Evolutionary conservation across 768 basidiomycete genomes (phyloP).

Genomic region (Lactarius trivialis): DNA sequence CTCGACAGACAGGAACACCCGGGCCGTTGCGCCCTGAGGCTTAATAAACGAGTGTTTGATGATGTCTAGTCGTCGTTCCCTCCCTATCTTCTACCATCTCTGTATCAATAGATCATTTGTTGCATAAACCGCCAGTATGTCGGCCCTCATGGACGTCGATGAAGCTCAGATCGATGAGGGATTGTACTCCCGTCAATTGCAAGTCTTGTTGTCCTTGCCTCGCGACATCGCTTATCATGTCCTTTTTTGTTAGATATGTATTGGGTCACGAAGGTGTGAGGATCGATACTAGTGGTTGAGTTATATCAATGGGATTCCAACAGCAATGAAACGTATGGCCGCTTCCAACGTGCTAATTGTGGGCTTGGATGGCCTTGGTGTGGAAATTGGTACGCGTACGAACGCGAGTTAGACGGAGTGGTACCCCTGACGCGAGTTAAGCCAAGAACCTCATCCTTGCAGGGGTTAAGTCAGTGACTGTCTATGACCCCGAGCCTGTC

Average conservation of each 20-base stretch:
- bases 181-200: conserved; percentile 90
- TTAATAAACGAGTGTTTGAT: neutral
- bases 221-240: conserved; percentile 19
- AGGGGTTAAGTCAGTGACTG: conserved; percentile 94
- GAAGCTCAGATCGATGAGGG: conserved; percentile 89
- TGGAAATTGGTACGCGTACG: conserved; percentile 72
- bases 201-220: conserved; percentile 32
- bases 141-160: conserved; percentile 74
- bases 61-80: neutral
- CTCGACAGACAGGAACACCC: neutral
- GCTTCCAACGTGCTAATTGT: conserved; percentile 90
- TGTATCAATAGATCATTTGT: conserved; percentile 1
- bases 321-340: conserved; percentile 99
- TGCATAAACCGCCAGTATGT: conserved; percentile 29
- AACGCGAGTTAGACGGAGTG: neutral
- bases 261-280: conserved; percentile 87
- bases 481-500: conserved; percentile 89
- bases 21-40: conserved; percentile 3
- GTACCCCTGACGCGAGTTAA: conserved; percentile 28
- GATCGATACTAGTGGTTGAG: neutral
- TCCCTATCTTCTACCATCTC: neutral
- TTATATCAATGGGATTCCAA: neutral
- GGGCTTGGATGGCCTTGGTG: conserved; percentile 86
- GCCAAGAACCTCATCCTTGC: conserved; percentile 95
- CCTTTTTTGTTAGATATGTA: conserved; percentile 60